phyloP scores from a whole-genome alignment of 2,329 filamentous ascomycete species.

The Fusarium floridanum region DNA sequence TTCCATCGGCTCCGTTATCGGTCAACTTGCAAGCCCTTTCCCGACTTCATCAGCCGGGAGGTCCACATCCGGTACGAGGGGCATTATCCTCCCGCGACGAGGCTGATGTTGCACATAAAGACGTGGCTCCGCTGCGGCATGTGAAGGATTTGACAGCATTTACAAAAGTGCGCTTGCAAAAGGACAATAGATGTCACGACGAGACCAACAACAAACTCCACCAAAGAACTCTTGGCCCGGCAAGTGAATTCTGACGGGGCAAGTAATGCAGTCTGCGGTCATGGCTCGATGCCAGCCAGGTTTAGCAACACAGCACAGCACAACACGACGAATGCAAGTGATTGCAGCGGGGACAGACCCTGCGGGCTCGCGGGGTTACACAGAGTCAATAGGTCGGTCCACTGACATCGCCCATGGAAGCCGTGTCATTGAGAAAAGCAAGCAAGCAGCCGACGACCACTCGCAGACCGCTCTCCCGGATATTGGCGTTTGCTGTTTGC shows the following conservation, averaged over 20 bases:
- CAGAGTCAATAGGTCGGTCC: conserved; percentile 17
- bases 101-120: conserved; percentile 5
- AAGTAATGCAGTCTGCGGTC: not conserved
- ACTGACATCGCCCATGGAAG: conserved; percentile 14
- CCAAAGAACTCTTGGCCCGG: not conserved
- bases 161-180: not conserved
- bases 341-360: conserved; percentile 31
- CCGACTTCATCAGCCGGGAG: not conserved
- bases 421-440: conserved; percentile 22
- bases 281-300: conserved; percentile 31
- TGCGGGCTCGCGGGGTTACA: conserved; percentile 30
- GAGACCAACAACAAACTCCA: conserved; percentile 7
- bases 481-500: not conserved
- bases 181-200: conserved; percentile 21
- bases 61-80: conserved; percentile 14
- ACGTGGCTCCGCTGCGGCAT: conserved; percentile 10
- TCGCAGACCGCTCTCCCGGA: conserved; percentile 38
- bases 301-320: conserved; percentile 42
- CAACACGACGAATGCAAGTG: conserved; percentile 35
- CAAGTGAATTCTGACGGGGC: not conserved
- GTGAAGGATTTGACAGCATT: not conserved
- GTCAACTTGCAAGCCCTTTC: not conserved
- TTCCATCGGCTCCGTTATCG: conserved; percentile 30
- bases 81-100: not conserved
- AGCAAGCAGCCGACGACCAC: conserved; percentile 27